Evolutionary conservation across 345 rosid species (phyloP).

Genomic region (Cardamine occulta): DNA sequence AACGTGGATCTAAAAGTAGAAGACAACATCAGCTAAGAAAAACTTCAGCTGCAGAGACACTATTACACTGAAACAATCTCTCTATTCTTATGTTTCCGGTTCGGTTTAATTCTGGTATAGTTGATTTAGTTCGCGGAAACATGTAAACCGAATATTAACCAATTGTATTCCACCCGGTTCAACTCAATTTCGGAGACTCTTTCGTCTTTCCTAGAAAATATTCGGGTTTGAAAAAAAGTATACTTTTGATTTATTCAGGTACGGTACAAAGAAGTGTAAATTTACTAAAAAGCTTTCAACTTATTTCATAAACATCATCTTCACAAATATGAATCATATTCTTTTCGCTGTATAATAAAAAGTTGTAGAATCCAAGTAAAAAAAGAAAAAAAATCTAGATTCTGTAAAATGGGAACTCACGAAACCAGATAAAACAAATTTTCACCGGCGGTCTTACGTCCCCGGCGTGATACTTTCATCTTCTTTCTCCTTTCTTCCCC

Average conservation of each 20-base stretch:
- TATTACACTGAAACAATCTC: conserved; percentile 12
- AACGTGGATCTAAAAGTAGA: conserved; percentile 46
- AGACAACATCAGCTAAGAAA: conserved; percentile 40
- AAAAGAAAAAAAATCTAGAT: conserved; percentile 38
- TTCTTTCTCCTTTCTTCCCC: conserved; percentile 46
- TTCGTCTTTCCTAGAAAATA: no score
- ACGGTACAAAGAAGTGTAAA: background rate
- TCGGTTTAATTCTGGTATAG: background rate
- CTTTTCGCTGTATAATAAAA: conserved; percentile 39
- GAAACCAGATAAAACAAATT: conserved; percentile 26
- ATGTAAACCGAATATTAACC: no score
- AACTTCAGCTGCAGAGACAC: conserved; percentile 34
- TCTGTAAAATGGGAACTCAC: conserved; percentile 43
- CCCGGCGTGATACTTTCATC: conserved; percentile 42
- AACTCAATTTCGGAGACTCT: background rate
- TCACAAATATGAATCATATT: conserved; percentile 55
- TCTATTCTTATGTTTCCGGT: background rate
- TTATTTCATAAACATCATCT: conserved; percentile 77
- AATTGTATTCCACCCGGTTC: background rate
- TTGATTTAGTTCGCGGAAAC: background rate
- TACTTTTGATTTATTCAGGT: no score
- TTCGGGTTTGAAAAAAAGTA: background rate
- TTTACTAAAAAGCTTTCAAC: conserved; percentile 18
- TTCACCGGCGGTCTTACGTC: conserved; percentile 48
- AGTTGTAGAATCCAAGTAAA: background rate